Base-by-base conservation (phyloP, 257 asterid genomes). In the Solanum microdontum region DNA sequence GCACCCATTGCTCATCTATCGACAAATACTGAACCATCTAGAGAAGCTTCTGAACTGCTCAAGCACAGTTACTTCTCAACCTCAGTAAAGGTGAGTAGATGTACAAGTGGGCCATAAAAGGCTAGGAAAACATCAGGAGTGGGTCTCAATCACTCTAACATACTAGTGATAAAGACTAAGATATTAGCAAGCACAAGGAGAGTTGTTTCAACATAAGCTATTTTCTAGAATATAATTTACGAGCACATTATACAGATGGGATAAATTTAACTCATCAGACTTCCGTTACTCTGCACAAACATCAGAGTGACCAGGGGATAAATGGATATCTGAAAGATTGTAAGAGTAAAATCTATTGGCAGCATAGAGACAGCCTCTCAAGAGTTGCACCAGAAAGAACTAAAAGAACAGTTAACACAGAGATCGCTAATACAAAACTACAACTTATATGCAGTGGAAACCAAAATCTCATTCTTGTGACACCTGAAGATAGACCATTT, bases 401-500 rank as follows among this genome's bases (percentile, higher is more conserved):
- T 82, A 82, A 82, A 43, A 28, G 69, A 48, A 48, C 85, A 48
- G 85, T 30, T 48, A 30, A 82, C 58, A 51, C 28, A 48, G 85
- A 17, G 43, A 48, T 30, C 11, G 8, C 21, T 28, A 30, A 28
- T 82, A 82, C 69, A 82, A 48, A 82, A 48, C 70, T 28, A 82
- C 70, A 48, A 82, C 85, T 10, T 82, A 82, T 48, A 48, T 82
- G 85, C 85, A 48, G 85, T 48, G 69, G 85, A 40, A 82, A 48
- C 43, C 40, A 45, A 48, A 82, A 82, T 82, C 85, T 82, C 70
- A 89, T 32, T 91, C 91, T 8, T 90, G 92, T 84, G 91, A 96
- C 83, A 97, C 94, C 94, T 93, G 95, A 89, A 97, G 93, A 86
- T 96, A 96, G 21, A 96, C 99, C 99, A 97, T 95, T 87, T 97